Conservation (phyloP, 1,139 yeast species). For the Hemisphaericaspora lyxosophila region DNA sequence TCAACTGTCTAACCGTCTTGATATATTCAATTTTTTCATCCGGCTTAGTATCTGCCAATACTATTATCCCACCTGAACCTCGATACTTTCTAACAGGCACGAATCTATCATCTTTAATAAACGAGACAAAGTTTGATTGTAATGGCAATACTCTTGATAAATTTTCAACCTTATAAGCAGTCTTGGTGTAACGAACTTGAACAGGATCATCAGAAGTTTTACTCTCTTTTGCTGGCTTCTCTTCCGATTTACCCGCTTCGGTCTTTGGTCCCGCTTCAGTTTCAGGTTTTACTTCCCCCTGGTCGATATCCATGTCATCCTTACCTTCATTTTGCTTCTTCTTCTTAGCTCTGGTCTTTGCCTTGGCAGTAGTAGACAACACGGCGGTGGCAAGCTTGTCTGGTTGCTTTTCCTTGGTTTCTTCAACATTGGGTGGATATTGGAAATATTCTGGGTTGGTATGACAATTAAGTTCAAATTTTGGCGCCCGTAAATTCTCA, state of each 20-base stretch:
- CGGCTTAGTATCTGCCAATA: constrained; percentile 71
- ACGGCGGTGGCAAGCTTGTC: constrained; percentile 93
- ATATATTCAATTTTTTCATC: constrained; percentile 65
- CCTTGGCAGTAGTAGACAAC: constrained; percentile 87
- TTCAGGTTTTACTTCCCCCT: constrained; percentile 30
- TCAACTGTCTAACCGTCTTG: constrained; percentile 83
- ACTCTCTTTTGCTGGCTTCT: constrained; percentile 16
- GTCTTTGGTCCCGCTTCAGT: constrained; percentile 31
- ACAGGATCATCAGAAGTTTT: constrained; percentile 34
- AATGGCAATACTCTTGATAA: constrained; percentile 90
- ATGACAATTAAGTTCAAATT: constrained; percentile 78
- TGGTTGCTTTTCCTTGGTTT: constrained; percentile 75
- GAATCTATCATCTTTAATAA: constrained; percentile 73
- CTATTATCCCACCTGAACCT: constrained; percentile 79
- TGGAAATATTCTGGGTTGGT: constrained; percentile 78
- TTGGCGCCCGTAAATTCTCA: constrained; percentile 80
- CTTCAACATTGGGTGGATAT: constrained; percentile 88
- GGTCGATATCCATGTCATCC: constrained; percentile 30
- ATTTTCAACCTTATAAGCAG: constrained; percentile 70
- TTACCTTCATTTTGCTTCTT: constrained; percentile 50
- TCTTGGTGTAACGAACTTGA: constrained; percentile 47
- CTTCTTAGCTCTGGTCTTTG: constrained; percentile 88
- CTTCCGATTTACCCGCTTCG: constrained; percentile 12
- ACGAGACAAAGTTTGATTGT: constrained; percentile 81
- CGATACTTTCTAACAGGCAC: constrained; percentile 79